Conservation (phyloP, 179 eudicot genomes). For the Beta macrorhiza region DNA sequence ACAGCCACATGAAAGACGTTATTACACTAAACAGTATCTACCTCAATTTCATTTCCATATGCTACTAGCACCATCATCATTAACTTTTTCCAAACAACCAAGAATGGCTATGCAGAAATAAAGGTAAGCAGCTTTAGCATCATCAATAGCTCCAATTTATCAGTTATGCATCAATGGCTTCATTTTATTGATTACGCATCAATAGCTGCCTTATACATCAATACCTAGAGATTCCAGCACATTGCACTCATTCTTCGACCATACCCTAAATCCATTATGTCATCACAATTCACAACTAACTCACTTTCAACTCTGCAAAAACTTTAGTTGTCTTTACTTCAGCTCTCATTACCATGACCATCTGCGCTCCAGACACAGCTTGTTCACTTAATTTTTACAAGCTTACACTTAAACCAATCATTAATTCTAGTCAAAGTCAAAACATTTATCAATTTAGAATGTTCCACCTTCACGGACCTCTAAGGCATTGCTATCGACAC, state of each 20-base stretch:
- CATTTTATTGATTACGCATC: no score
- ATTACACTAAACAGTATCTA: not conserved
- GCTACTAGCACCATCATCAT: constrained; percentile 2
- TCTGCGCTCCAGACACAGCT: not conserved
- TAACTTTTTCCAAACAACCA: constrained; percentile 1
- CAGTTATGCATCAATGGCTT: not conserved
- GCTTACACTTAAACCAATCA: not conserved
- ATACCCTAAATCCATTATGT: not conserved
- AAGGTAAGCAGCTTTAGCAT: not conserved
- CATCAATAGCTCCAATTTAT: not conserved
- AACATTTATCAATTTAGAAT: not conserved
- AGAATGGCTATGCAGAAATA: not conserved
- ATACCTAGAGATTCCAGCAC: not conserved
- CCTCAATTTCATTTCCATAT: not conserved
- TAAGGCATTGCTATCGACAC: not conserved
- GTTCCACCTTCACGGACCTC: not conserved
- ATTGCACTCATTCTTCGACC: not conserved
- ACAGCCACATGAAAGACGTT: not conserved
- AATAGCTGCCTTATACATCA: not conserved
- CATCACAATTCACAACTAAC: not conserved
- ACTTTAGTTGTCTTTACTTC: not conserved
- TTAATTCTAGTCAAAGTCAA: not conserved
- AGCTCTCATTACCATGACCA: not conserved
- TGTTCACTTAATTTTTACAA: not conserved
- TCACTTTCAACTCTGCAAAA: not conserved